Evolutionary conservation across 176 grass and related monocot species (phyloP).

Genomic region (Cenchrus fungigraminus): DNA sequence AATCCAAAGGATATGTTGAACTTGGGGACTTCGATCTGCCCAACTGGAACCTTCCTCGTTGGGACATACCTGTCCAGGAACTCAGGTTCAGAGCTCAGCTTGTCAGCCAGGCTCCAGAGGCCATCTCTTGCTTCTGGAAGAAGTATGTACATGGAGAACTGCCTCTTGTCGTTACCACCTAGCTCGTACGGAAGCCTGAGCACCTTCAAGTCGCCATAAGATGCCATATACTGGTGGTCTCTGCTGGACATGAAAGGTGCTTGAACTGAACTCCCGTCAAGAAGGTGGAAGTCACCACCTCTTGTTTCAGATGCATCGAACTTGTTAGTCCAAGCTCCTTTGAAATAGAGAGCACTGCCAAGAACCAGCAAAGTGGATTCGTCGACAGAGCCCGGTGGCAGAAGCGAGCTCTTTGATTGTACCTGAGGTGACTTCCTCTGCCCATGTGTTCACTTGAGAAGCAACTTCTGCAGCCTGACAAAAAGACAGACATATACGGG

Average conservation of each 20-base stretch:
- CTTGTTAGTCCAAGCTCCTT: constrained; percentile 64
- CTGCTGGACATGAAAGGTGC: constrained; percentile 60
- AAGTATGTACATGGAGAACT: constrained; percentile 79
- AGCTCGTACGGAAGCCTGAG: constrained; percentile 66
- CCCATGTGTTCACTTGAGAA: constrained; percentile 68
- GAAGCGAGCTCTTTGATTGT: constrained; percentile 53
- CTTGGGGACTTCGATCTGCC: constrained; percentile 65
- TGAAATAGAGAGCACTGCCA: constrained; percentile 77
- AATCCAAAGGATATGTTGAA: constrained; percentile 77
- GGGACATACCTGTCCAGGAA: constrained; percentile 58
- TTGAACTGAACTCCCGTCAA: constrained; percentile 56
- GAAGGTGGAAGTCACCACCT: constrained; percentile 48
- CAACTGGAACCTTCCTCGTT: constrained; percentile 36
- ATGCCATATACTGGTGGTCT: constrained; percentile 49
- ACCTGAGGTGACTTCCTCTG: constrained; percentile 53
- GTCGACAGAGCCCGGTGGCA: constrained; percentile 45
- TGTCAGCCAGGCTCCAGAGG: constrained; percentile 54
- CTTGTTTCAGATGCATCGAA: constrained; percentile 58
- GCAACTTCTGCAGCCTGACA: constrained; percentile 53
- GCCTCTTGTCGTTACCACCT: constrained; percentile 57
- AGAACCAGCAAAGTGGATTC: constrained; percentile 52
- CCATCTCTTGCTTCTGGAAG: constrained; percentile 59
- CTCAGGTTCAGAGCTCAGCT: constrained; percentile 50
- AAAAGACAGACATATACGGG: background rate
- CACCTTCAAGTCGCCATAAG: constrained; percentile 53